Evolutionary conservation across 805 yeast genomes (phyloP).

Genomic region (Saccharomycopsis fermentans): DNA sequence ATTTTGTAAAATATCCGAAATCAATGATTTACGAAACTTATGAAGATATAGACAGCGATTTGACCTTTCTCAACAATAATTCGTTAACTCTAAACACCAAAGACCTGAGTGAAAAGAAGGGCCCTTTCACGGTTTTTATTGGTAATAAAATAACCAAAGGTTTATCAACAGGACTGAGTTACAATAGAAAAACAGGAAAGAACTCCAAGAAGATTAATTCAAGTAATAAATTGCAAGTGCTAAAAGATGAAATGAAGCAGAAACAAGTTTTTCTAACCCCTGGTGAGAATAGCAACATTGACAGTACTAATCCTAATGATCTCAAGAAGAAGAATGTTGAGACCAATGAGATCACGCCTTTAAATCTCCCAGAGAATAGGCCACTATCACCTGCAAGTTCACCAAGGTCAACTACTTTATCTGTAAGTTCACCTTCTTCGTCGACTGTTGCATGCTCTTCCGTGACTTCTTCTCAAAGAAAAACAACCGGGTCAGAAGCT

Average conservation of each 20-base stretch:
- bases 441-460: neutral
- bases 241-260: neutral
- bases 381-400: neutral
- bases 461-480: neutral
- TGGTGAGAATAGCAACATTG: neutral
- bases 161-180: neutral
- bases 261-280: neutral
- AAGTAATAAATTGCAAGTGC: neutral
- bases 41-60: conserved; percentile 71
- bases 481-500: neutral
- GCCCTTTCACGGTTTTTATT: conserved; percentile 79
- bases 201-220: neutral
- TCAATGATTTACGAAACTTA: conserved; percentile 53
- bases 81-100: conserved; percentile 32
- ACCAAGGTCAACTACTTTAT: neutral
- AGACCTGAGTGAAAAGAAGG: conserved; percentile 43
- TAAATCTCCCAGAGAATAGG: neutral
- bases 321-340: neutral
- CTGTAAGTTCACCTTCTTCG: neutral
- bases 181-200: neutral
- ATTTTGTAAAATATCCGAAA: conserved; percentile 62
- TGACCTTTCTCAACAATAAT: conserved; percentile 39
- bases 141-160: conserved; percentile 24
- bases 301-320: neutral
- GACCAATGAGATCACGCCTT: neutral